These are phyloP conservation scores for Eurotiales sp. DNA, from an alignment of 2,329 filamentous ascomycete genomes.

Conservation along the genomic window DNA sequence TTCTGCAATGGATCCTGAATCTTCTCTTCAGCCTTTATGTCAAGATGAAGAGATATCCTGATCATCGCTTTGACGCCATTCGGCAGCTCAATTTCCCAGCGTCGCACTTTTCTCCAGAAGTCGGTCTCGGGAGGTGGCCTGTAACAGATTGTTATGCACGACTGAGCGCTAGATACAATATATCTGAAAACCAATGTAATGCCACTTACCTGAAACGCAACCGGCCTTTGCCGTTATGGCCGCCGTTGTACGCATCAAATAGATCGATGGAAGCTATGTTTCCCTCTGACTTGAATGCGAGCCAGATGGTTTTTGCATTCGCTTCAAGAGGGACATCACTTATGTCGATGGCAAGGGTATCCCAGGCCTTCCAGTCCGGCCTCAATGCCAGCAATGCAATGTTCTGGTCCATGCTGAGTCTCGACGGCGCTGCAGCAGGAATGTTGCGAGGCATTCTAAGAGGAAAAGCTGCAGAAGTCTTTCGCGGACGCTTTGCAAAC, in stretches of 20 bases:
- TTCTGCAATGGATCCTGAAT: slow-evolving; percentile 34
- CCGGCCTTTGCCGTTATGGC: slow-evolving; percentile 40
- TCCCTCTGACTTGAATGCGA: slow-evolving; percentile 52
- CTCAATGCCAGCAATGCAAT: neutral
- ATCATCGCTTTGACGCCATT: slow-evolving; percentile 19
- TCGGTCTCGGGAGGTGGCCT: slow-evolving; percentile 50
- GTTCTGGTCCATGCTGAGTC: neutral
- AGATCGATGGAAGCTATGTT: slow-evolving; percentile 57
- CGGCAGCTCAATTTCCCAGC: slow-evolving; percentile 27
- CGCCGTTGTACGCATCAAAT: slow-evolving; percentile 42
- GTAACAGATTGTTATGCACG: slow-evolving; percentile 9
- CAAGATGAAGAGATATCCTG: slow-evolving; percentile 23
- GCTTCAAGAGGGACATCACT: slow-evolving; percentile 30
- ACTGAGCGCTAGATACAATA: neutral
- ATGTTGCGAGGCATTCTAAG: too few relatives aligned
- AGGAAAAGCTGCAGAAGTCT: too few relatives aligned
- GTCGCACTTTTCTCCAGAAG: slow-evolving; percentile 50
- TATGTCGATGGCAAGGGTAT: slow-evolving; percentile 36
- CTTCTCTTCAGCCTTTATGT: too few relatives aligned
- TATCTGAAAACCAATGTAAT: slow-evolving; percentile 3
- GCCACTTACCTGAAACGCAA: slow-evolving; percentile 53
- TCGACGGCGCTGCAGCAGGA: too few relatives aligned
- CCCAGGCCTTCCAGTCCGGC: slow-evolving; percentile 37
- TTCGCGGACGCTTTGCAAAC: too few relatives aligned
- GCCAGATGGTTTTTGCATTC: slow-evolving; percentile 45